Evolutionary conservation across 2,329 filamentous ascomycete species (phyloP), one percentile per base, ranked within the genome.

Genomic region (Myriosclerotinia duriaeana): DNA sequence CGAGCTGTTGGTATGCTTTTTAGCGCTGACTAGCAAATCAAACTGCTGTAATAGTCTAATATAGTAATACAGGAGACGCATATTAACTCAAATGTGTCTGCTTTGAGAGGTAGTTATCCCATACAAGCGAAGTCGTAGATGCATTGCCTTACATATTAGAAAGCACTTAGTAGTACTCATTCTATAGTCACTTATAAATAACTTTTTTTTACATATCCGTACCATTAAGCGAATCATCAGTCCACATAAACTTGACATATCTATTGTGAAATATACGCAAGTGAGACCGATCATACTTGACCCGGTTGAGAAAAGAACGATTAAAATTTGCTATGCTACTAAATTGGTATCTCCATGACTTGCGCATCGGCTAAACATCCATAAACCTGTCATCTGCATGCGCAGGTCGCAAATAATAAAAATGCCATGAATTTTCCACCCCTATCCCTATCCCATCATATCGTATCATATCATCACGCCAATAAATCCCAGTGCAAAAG

Each of bases 311-410:
- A 38, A 38, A 38, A 40, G 5, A 26, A 38, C 44, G 26, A 61
- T 50, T 50, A 52, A 4, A 50, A 61, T 50, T 52, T 9, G n/a
- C 34, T 50, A 12, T 61, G 44, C 58, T 38, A 17, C 22, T 61
- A 17, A 26, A 50, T 14, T 61, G 44, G 58, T 61, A 61, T 61
- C 44, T 61, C n/a, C 34, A 40, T 50, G 17, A n/a, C 44, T 61
- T 34, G 30, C 20, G 58, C 58, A 50, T 20, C 30, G 7, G 34
- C 44, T 40, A 38, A 14, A 50, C 50, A 38, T 30, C 34, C 22
- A 20, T 8, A 5, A 26, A 61, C 26, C 34, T 38, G 26, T 17
- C 58, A 26, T 38, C 46, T 50, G 44, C 58, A 26, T 26, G 30
- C 26, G 46, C 44, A 50, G 34, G 8, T n/a, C n/a, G 38, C 30